Base-by-base conservation (phyloP, 352 stramenopile species). In the Phytophthora agathidicida region DNA sequence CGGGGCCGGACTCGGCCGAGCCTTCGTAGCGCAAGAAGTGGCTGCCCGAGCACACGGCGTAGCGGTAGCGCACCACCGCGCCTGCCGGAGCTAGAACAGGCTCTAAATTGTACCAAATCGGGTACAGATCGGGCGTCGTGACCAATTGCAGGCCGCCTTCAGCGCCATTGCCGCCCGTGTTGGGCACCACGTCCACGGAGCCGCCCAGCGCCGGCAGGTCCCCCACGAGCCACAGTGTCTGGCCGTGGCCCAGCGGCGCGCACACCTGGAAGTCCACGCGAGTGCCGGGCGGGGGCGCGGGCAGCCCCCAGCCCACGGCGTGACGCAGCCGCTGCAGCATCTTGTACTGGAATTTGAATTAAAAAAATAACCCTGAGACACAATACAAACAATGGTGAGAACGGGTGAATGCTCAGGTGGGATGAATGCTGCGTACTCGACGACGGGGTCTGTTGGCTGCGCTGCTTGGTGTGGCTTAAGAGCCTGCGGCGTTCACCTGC, bases 91-190 rank as follows among this genome's bases (percentile, higher is more conserved):
- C 71, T 30, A 93, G 41, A 3, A 96, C 73, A 2, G 88, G 85
- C 43, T 94, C 85, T 20, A 91, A 54, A 56, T 95, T 96, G 74
- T 96, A 96, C 88, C 88, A 96, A 38, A 94, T 89, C 22, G 88
- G 88, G 59, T 89, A 94, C 65, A 94, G 63, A 23, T 96, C 86
- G 14, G 86, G 86, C 30, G 86, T 96, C 1, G 88, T 96, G 10
- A 96, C 85, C 22, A 96, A 65, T 32, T 82, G 80, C n/a, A 94
- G 71, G 0, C 82, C 81, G 22, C 55, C 48, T 24, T 91, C 73
- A n/a, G 68, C 64, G 11, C 67, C 62, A 14, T 41, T 54, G 9
- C 51, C 60, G 45, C 61, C 75, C 5, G 74, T 65, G 46, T 83
- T 87, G 14, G 81, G 79, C 16, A 75, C 45, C 38, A 73, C 72